phyloP scores from a whole-genome alignment of 2,329 filamentous ascomycete genomes.

The Apiospora marii region DNA sequence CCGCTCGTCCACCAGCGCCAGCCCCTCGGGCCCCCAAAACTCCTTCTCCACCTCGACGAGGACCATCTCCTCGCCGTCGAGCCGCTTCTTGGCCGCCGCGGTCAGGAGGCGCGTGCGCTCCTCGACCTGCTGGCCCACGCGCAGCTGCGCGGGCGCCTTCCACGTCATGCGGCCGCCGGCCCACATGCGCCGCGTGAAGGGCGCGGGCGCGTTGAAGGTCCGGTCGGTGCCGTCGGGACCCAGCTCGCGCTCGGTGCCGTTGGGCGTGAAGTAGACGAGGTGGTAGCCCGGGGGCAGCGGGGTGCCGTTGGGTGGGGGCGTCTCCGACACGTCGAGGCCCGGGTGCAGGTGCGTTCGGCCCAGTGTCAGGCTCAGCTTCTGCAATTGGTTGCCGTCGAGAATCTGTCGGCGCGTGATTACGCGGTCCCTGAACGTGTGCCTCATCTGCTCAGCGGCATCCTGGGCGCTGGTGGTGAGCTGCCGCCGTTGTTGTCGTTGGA shows the following conservation, averaged over 20 bases:
- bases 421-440: constrained; percentile 40
- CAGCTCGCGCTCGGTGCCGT: constrained; percentile 60
- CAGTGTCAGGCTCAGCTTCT: constrained; percentile 67
- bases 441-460: constrained; percentile 36
- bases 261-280: constrained; percentile 69
- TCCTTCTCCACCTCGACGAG: constrained; percentile 70
- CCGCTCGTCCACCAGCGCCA: constrained; percentile 63
- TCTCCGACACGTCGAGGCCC: constrained; percentile 47
- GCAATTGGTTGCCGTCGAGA: constrained; percentile 69
- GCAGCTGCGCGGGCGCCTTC: constrained; percentile 47
- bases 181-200: constrained; percentile 73
- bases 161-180: constrained; percentile 68
- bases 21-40: constrained; percentile 58
- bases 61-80: constrained; percentile 66
- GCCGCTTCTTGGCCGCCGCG: constrained; percentile 62
- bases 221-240: constrained; percentile 67
- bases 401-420: constrained; percentile 50
- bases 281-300: constrained; percentile 67
- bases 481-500: not conserved
- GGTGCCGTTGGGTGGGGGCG: constrained; percentile 51
- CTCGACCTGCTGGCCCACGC: constrained; percentile 61
- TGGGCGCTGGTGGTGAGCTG: constrained; percentile 26
- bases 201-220: constrained; percentile 64
- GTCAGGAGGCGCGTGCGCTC: constrained; percentile 64
- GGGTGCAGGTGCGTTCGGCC: constrained; percentile 54